phyloP scores from a whole-genome alignment of 1,284 basidiomycete species.

The Phaffia rhodozyma region DNA sequence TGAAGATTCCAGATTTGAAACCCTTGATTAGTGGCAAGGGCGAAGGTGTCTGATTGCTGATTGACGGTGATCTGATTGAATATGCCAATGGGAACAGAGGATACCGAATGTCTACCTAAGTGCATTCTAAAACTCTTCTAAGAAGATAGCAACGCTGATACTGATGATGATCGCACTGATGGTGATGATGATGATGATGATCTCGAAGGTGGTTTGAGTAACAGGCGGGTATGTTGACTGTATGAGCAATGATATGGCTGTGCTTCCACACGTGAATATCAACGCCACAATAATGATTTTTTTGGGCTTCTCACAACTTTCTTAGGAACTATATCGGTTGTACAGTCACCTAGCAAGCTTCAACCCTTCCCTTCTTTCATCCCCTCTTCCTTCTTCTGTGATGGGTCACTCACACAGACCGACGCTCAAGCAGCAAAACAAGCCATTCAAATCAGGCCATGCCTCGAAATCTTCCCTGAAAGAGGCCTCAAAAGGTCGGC shows the following conservation, averaged over 20 bases:
- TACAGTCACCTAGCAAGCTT: too few species aligned
- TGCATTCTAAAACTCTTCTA: constrained; percentile 47
- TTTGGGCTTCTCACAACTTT: too few species aligned
- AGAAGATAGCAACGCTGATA: too few species aligned
- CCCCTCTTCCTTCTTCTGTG: not conserved
- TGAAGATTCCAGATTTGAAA: constrained; percentile 74
- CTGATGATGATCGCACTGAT: too few species aligned
- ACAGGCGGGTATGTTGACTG: too few species aligned
- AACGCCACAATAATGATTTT: too few species aligned
- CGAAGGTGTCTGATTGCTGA: constrained; percentile 64
- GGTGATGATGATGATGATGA: too few species aligned
- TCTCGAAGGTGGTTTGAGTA: too few species aligned
- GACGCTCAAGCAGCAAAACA: constrained; percentile 83
- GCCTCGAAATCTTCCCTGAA: constrained; percentile 66
- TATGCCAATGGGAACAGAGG: constrained; percentile 60
- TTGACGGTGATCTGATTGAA: constrained; percentile 68
- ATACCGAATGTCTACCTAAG: constrained; percentile 73
- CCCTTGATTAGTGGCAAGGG: constrained; percentile 65
- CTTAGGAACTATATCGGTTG: too few species aligned
- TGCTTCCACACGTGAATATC: too few species aligned
- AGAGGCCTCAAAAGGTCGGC: constrained; percentile 64
- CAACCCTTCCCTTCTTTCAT: too few species aligned
- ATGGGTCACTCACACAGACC: constrained; percentile 53
- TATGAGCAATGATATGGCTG: too few species aligned
- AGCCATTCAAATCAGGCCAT: constrained; percentile 79